Evolutionary conservation across 768 basidiomycete species (phyloP).

Genomic region (Grammothele lineata): DNA sequence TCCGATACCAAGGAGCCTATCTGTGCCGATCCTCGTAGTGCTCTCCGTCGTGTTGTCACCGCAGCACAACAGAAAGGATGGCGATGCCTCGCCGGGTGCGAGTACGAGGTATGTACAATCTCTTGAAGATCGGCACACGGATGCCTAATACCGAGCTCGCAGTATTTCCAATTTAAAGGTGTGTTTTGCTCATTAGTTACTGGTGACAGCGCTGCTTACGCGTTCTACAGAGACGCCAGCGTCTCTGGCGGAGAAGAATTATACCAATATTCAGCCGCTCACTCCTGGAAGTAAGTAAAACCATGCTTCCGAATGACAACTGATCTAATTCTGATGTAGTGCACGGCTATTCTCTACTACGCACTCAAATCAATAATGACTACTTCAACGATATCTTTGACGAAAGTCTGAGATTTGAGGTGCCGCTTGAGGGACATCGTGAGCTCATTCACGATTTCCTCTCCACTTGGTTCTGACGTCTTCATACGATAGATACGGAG

Average conservation of each 20-base stretch:
- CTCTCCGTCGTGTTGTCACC: conserved; percentile 56
- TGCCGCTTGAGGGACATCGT: conserved; percentile 88
- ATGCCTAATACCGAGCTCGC: conserved; percentile 1
- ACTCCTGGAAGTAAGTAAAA: conserved; percentile 86
- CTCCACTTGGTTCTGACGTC: not conserved
- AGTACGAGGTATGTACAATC: conserved; percentile 73
- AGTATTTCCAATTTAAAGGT: conserved; percentile 95
- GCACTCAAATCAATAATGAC: conserved; percentile 83
- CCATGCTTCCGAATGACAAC: not conserved
- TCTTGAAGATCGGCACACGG: not conserved
- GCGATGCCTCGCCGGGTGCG: conserved; percentile 79
- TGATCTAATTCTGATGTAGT: conserved; percentile 45
- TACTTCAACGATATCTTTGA: conserved; percentile 93
- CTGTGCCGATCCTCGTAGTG: conserved; percentile 82
- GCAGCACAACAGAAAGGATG: conserved; percentile 45
- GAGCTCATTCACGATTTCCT: conserved; percentile 24
- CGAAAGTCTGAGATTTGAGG: conserved; percentile 61
- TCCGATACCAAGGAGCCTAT: conserved; percentile 79
- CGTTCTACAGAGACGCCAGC: conserved; percentile 80
- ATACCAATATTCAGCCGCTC: conserved; percentile 66
- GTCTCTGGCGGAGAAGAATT: conserved; percentile 73
- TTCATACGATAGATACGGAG: conserved; percentile 64
- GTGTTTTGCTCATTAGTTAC: not conserved
- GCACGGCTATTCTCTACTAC: conserved; percentile 94
- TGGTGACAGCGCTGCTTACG: too few relatives aligned